A percentile compares a stretch with the other conserved stretches of the same genome.
phyloP scores from a whole-genome alignment of 192 early-diverging fungal species.

The Phycomyces blakesleeanus region DNA sequence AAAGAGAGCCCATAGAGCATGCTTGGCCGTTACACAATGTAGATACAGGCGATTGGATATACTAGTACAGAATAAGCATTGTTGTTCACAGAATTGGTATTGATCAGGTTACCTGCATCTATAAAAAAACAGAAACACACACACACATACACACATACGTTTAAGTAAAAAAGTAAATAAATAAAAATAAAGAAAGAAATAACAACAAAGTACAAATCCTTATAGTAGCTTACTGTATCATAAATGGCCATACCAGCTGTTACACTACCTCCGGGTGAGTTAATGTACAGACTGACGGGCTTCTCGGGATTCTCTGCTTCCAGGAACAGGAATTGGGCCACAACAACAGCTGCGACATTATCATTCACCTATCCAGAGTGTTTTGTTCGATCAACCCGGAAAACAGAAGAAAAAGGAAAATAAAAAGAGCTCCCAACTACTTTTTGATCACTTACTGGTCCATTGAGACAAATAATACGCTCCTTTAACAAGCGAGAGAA shows the following conservation, averaged over 20 bases:
- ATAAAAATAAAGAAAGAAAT: too few relatives aligned
- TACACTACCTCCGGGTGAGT: constrained; percentile 94
- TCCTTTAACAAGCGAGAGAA: constrained; percentile 96
- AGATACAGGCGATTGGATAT: constrained; percentile 87
- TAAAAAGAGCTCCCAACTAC: too few relatives aligned
- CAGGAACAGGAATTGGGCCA: constrained; percentile 92
- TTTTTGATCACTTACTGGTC: constrained; percentile 52
- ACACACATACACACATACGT: too few relatives aligned
- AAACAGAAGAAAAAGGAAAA: too few relatives aligned
- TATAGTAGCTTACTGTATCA: constrained; percentile 60
- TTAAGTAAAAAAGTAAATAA: constrained; percentile 8
- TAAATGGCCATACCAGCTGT: constrained; percentile 95
- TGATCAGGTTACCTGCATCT: constrained; percentile 33
- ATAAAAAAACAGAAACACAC: constrained; percentile 13
- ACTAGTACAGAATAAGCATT: constrained; percentile 50
- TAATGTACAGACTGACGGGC: constrained; percentile 94
- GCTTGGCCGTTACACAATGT: constrained; percentile 97
- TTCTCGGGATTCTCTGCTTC: constrained; percentile 94
- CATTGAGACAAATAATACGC: constrained; percentile 95
- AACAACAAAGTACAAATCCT: neutral
- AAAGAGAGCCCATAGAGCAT: constrained; percentile 95
- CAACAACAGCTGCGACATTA: constrained; percentile 76
- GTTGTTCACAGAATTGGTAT: too few relatives aligned
- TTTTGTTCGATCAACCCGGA: neutral
- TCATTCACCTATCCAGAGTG: constrained; percentile 64